Base-by-base conservation (phyloP, 2,329 filamentous ascomycete genomes). In the Ophiostoma fasciatum region DNA sequence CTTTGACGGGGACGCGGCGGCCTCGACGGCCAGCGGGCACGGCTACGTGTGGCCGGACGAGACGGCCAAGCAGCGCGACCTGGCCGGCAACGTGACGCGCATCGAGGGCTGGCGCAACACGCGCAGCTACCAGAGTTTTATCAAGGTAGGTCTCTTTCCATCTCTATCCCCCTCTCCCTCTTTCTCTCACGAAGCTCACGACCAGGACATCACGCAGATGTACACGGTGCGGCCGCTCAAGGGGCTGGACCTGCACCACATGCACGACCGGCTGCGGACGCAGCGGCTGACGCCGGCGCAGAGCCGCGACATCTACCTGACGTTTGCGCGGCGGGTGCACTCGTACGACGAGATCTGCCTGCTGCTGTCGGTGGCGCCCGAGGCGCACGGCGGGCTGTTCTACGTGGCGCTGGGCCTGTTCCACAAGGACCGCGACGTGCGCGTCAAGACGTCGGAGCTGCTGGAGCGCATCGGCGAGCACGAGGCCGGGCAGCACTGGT, bases 21-120 rank as follows among this genome's bases (percentile, higher is more conserved):
- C 5, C 26, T 33, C 37, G 7, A 69, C 68, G 5, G 65, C 82
- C 11, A 64, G 63, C 18, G 88, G 88, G 0, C 90, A 96, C 53
- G 90, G 90, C 28, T 96, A 93, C 52, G 88, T 98, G 23, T 98
- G 90, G 90, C 61, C 79, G 4, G 83, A 94, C 48, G 84, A 94
- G 38, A 62, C 66, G 28, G 69, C 78, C 7, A 88, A 84, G 57
- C 71, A 81, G 48, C 79, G 78, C 48, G 90, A 98, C 58, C 70
- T 98, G 26, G 82, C 85, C 13, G 88, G 85, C 4, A 94, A 93
- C 42, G 84, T 90, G 31, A 84, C 82, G 39, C 71, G 90, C 38
- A 92, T 98, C 42, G 90, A 98, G 60, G 90, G 88, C 38, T 98
- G 90, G 90, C 76, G 90, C 46, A 92, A 84, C 45, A 96, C 90